Base-by-base conservation (phyloP, 2,329 filamentous ascomycete genomes). In the Pseudohalonectria lignicola region DNA sequence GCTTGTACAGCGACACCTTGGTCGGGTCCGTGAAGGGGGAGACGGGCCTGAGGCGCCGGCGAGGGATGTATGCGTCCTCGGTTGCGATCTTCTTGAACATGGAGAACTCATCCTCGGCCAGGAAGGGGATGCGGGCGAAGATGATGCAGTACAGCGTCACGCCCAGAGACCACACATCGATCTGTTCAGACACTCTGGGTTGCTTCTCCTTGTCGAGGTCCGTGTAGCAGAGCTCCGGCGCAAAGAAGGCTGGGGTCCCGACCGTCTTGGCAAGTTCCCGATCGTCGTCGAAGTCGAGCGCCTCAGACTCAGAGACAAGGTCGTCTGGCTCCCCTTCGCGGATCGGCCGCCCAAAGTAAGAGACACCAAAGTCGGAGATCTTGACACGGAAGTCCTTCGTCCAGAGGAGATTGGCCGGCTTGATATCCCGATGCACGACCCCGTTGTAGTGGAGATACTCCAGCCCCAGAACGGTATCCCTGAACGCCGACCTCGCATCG, bases 301-400 rank as follows among this genome's bases (percentile, higher is more conserved):
- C 83, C 56, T 95, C 88, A 1, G 81, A 85, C 54, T 93, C 85
- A 4, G 82, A 82, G 15, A 66, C 79, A 43, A 63, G 79, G 60
- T 87, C 82, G 41, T 86, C 81, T 28, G 78, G 73, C 49, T 93
- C 86, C 38, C 83, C 84, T 34, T 94, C 86, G 29, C 85, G 74
- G 41, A 88, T 83, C 2, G 86, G 86, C 36, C 86, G 79, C 20
- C 92, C 92, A 45, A 98, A 86, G 58, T 96, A 98, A 1, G 92
- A 98, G 2, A 98, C 92, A 23, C 92, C 92, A 63, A 98, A 98
- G 54, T 98, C 92, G 5, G 92, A 96, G 43, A 98, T 98, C 67
- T 98, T 98, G 53, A 95, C 86, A 12, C 82, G 79, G 49, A 88
- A 79, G 45, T 87, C 82, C 49, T 67, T 79, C 36, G 86, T 93